Base-by-base conservation (phyloP, 345 rosid species). In the Excoecaria agallocha region DNA sequence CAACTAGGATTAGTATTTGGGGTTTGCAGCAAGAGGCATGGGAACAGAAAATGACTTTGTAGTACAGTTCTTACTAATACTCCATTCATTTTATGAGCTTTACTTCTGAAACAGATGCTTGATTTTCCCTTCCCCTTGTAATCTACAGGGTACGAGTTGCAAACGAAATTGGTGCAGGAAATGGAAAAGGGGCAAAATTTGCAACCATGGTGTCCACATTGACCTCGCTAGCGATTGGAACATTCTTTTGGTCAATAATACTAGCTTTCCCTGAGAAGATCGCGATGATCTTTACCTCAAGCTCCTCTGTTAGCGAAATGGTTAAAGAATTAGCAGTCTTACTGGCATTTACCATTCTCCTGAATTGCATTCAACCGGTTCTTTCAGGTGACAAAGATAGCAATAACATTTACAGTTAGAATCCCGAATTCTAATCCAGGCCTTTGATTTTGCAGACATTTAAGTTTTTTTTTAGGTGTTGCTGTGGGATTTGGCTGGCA, bases 401-500 rank as follows among this genome's bases (percentile, higher is more conserved):
- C 52, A 46, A 57, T 6, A 46, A 54, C 41, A 10, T 24, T 39
- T 51, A 38, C 69, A 37, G 37, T 55, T 35, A 43, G 60, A 61
- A 30, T 71, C 12, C 30, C 24, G 51, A 68, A 66, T 17, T 37
- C 19, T 12, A 48, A 12, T 59, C 50, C 73, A 13, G 2, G 35
- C 2, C 0, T 60, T 20, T 71, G 60, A 60, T 56, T 61, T 13
- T 7, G 35, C 54, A 19, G 8, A 41, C 8, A 11, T 54, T 9
- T 45, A 1, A 10, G 30, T 78, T 48, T 3, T 7, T 55, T 63
- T 77, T 48, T 79, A 85, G 87, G 92, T 15, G 85, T 82, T 62
- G 92, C 90, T 3, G 82, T 88, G 25, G 90, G 92, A 60, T 84
- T 75, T 19, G 87, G 88, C 63, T 77, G 86, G 88, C 92, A 88